phyloP scores from a whole-genome alignment of 441 rosid genomes.

The Lepidium campestre region DNA sequence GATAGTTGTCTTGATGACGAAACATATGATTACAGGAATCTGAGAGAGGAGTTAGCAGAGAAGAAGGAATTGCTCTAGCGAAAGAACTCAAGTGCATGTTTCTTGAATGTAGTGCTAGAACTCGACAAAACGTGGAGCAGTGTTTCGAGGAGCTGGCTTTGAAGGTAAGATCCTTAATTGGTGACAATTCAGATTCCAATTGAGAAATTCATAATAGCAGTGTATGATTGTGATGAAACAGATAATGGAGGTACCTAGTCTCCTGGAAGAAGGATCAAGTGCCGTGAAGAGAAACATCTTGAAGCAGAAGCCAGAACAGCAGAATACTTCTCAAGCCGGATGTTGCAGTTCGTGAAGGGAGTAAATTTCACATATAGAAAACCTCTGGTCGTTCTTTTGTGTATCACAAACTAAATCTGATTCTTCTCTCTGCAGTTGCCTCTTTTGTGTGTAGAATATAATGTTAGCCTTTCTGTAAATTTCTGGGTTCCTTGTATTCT shows the following conservation, averaged over 20 bases:
- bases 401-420: slow-evolving; percentile 6
- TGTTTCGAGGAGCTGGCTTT: slow-evolving; percentile 64
- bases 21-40: slow-evolving; percentile 44
- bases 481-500: slow-evolving; percentile 17
- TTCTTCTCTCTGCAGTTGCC: slow-evolving; percentile 12
- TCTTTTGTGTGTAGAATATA: slow-evolving; percentile 21
- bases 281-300: slow-evolving; percentile 59
- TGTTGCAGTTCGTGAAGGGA: slow-evolving; percentile 38
- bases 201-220: slow-evolving; percentile 18
- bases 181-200: background rate
- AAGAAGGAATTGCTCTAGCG: slow-evolving; percentile 60
- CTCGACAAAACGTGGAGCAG: slow-evolving; percentile 57
- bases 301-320: slow-evolving; percentile 65
- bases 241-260: slow-evolving; percentile 96
- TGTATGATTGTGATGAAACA: slow-evolving; percentile 29
- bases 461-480: slow-evolving; percentile 25
- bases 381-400: background rate
- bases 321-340: slow-evolving; percentile 30
- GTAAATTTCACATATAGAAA: background rate
- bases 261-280: slow-evolving; percentile 77
- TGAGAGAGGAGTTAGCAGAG: slow-evolving; percentile 57
- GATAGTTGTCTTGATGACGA: background rate
- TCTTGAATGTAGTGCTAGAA: slow-evolving; percentile 72
- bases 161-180: slow-evolving; percentile 34
- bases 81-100: slow-evolving; percentile 56